Evolutionary conservation across 805 yeast species (phyloP).

Genomic region (Candida caryicola): DNA sequence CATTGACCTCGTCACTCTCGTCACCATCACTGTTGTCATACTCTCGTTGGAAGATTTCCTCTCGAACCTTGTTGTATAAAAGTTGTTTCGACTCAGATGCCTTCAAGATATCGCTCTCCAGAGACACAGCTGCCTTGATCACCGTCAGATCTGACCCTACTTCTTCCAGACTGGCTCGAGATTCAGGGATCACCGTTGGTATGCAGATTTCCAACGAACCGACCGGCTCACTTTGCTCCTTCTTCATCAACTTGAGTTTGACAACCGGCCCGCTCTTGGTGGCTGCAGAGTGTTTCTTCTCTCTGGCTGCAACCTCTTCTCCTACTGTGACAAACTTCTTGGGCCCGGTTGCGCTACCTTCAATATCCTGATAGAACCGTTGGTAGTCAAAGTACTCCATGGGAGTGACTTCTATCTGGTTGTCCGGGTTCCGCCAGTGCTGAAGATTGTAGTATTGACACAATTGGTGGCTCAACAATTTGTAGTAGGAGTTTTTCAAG

Average conservation of each 20-base stretch:
- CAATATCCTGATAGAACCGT: conserved; percentile 1
- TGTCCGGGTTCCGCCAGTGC: conserved; percentile 37
- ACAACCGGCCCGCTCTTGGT: not conserved
- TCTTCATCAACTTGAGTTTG: not conserved
- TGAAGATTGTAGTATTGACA: conserved; percentile 65
- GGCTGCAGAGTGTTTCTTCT: not conserved
- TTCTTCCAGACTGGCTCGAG: too few species aligned
- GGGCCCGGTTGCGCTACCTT: not conserved
- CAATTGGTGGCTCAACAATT: conserved; percentile 65
- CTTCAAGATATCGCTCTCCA: too few species aligned
- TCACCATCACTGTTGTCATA: conserved; percentile 8
- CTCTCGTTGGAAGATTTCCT: conserved; percentile 32
- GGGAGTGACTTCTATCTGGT: conserved; percentile 23
- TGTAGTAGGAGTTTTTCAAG: conserved; percentile 65
- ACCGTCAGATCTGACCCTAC: too few species aligned
- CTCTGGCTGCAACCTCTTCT: not conserved
- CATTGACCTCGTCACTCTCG: not conserved
- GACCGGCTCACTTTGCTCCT: too few species aligned
- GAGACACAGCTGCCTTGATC: too few species aligned
- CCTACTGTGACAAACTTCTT: not conserved
- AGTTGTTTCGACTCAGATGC: conserved; percentile 44
- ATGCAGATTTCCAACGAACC: too few species aligned
- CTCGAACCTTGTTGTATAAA: conserved; percentile 39
- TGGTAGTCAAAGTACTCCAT: conserved; percentile 14
- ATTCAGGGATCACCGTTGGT: too few species aligned